Conservation (phyloP, 192 early-diverging fungal species). For the Pecoramyces ruminantium region DNA sequence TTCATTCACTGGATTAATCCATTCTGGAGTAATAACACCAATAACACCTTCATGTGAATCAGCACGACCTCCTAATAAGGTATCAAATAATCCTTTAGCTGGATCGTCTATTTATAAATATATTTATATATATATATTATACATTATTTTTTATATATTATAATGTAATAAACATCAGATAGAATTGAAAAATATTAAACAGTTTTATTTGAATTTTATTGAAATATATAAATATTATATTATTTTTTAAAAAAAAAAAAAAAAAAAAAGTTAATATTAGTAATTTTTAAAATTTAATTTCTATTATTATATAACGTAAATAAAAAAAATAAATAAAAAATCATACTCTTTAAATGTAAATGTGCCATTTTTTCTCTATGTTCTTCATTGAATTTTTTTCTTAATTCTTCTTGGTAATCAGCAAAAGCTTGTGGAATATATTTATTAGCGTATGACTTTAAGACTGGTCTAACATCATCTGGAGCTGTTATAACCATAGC, state of each 20-base stretch:
- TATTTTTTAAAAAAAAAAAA: too few relatives aligned
- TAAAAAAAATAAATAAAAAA: too few relatives aligned
- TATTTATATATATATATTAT: too few relatives aligned
- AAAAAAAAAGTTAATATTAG: too few relatives aligned
- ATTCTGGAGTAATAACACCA: neutral
- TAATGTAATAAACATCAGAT: too few relatives aligned
- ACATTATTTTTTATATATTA: too few relatives aligned
- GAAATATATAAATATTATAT: too few relatives aligned
- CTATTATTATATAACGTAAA: too few relatives aligned
- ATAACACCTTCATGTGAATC: neutral
- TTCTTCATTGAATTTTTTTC: constrained; percentile 35
- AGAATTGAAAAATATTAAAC: too few relatives aligned
- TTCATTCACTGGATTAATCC: neutral
- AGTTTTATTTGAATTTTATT: too few relatives aligned
- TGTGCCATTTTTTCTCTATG: neutral
- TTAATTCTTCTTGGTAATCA: constrained; percentile 48
- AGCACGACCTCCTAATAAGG: neutral
- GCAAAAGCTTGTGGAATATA: constrained; percentile 53
- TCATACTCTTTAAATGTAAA: neutral
- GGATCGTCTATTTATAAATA: neutral
- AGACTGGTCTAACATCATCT: constrained; percentile 55
- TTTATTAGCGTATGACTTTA: constrained; percentile 44
- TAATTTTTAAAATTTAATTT: too few relatives aligned
- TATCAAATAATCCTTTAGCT: neutral
- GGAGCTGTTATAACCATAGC: constrained; percentile 49